These are phyloP conservation scores for Cystobasidiaceae sp. DNA, from an alignment of 1,284 basidiomycete species.

Conservation along the genomic window DNA sequence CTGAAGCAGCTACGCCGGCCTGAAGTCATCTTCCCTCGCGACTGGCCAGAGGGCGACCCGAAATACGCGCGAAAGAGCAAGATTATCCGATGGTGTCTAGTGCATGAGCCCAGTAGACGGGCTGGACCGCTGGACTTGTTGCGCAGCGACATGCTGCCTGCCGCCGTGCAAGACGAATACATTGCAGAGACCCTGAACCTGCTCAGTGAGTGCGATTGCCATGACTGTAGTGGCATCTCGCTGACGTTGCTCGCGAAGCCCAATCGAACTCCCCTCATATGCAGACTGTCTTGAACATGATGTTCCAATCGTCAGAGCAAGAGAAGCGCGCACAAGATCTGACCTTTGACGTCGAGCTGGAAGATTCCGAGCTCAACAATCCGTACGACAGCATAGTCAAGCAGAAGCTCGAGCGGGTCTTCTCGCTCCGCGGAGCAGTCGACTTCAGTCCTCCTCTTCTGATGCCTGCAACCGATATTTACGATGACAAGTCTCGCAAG, in stretches of 20 bases:
- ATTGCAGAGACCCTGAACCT: constrained; percentile 39
- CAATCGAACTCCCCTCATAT: constrained; percentile 41
- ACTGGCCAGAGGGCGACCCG: constrained; percentile 35
- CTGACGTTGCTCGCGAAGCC: too few species aligned
- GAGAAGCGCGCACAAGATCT: constrained; percentile 39
- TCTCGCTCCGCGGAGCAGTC: constrained; percentile 39
- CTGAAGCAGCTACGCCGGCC: constrained; percentile 38
- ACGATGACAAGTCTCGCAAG: constrained; percentile 36
- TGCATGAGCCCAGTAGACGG: constrained; percentile 39
- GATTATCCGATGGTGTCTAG: constrained; percentile 39
- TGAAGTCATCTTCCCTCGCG: constrained; percentile 37
- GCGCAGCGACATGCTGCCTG: constrained; percentile 39
- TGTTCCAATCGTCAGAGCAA: constrained; percentile 40
- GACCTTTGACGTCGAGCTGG: constrained; percentile 35
- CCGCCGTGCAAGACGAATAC: constrained; percentile 41
- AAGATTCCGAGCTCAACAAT: constrained; percentile 41
- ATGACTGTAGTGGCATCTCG: too few species aligned
- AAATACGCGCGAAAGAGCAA: constrained; percentile 37
- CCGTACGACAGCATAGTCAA: constrained; percentile 37
- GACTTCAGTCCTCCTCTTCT: constrained; percentile 38
- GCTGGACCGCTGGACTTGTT: constrained; percentile 40
- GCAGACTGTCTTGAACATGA: constrained; percentile 37
- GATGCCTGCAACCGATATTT: constrained; percentile 38
- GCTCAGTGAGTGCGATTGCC: constrained; percentile 28
- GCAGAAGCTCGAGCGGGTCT: constrained; percentile 39